These are phyloP conservation scores for Eutypella sp. DNA, from an alignment of 2,329 filamentous ascomycete genomes.

Conservation along the genomic window DNA sequence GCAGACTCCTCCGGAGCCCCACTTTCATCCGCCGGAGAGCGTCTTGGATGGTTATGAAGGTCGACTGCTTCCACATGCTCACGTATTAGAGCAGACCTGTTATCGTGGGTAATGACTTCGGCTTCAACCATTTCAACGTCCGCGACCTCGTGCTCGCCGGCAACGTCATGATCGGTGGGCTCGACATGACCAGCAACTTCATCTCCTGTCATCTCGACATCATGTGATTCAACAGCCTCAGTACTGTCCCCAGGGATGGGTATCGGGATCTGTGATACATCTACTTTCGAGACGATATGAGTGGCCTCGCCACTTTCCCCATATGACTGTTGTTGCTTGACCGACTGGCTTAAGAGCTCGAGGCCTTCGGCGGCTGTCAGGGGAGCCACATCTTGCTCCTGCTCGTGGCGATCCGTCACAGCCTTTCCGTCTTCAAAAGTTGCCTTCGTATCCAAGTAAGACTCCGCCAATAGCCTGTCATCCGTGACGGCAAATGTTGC, in stretches of 20 bases:
- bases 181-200: neutral
- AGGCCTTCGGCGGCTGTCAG: conserved; percentile 23
- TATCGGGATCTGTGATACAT: neutral
- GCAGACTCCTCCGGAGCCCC: conserved; percentile 1
- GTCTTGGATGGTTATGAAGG: neutral
- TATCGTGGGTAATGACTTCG: conserved; percentile 38
- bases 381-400: conserved; percentile 1
- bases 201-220: neutral
- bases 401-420: conserved; percentile 5
- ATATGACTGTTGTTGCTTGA: conserved; percentile 1
- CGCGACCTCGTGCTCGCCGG: neutral
- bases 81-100: conserved; percentile 15
- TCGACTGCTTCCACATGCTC: neutral
- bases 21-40: conserved; percentile 28
- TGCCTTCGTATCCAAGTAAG: neutral
- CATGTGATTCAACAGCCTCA: neutral
- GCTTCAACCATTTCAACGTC: conserved; percentile 16
- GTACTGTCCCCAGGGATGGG: neutral
- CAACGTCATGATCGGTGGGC: no score
- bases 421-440: conserved; percentile 3
- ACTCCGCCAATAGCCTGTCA: neutral
- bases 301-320: conserved; percentile 16
- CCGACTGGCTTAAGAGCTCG: conserved; percentile 20
- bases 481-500: neutral
- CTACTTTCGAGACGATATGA: neutral